A percentile compares a stretch with the other conserved stretches of the same genome.
Conservation (phyloP, 1,139 yeast genomes). For the Yamadazyma aaseri region DNA sequence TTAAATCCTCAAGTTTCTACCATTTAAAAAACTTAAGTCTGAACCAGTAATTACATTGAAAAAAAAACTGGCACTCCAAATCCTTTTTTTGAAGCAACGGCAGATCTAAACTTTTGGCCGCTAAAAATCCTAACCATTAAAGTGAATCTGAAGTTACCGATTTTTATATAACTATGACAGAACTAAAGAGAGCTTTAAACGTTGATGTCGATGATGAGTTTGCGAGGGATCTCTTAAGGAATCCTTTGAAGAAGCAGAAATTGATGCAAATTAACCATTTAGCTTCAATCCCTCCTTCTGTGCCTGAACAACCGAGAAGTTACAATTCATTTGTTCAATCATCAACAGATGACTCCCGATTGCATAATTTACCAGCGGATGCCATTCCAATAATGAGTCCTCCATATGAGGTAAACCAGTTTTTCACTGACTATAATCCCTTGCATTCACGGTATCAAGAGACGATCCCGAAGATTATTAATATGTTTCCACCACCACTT, state of each 20-base stretch:
- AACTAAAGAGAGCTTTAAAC: background rate
- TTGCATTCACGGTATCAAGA: slow-evolving; percentile 15
- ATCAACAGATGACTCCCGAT: slow-evolving; percentile 9
- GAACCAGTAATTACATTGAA: no score
- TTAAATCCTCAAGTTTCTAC: no score
- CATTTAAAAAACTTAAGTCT: no score
- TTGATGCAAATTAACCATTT: slow-evolving; percentile 6
- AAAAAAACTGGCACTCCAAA: no score
- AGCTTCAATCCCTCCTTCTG: background rate
- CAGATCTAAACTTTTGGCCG: no score
- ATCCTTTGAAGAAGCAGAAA: slow-evolving; percentile 13
- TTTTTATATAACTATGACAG: no score
- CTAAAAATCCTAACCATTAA: no score
- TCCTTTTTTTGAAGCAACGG: no score
- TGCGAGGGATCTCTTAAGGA: slow-evolving; percentile 9
- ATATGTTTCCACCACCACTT: slow-evolving; percentile 44
- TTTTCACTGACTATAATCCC: slow-evolving; percentile 34
- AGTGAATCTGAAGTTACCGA: no score
- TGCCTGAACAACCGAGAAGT: background rate
- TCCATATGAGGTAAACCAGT: slow-evolving; percentile 30
- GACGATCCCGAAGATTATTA: slow-evolving; percentile 23
- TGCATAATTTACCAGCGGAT: slow-evolving; percentile 31
- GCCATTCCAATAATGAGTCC: slow-evolving; percentile 36
- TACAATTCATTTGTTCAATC: slow-evolving; percentile 4
- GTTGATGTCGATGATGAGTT: slow-evolving; percentile 3